Percentiles rank a stretch among this genome's conserved stretches.
Conservation (phyloP, 2,329 filamentous ascomycete genomes). For the Clarireedia hainanense region DNA sequence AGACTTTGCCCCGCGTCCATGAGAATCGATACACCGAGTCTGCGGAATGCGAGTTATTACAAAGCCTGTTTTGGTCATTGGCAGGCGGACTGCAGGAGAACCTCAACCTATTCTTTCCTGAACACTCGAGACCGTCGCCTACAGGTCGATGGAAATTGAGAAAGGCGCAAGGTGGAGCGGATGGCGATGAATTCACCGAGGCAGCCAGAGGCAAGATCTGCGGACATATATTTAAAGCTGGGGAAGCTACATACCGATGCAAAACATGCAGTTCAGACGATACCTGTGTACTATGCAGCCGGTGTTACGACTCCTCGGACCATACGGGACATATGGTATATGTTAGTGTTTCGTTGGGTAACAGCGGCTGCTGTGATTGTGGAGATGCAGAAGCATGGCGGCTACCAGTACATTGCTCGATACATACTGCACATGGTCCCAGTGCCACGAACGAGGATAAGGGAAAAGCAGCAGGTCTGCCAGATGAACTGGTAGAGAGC, state of each 20-base stretch:
- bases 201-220: conserved; percentile 87
- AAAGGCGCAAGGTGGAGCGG: conserved; percentile 83
- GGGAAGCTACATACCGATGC: conserved; percentile 90
- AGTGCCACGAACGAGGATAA: conserved; percentile 45
- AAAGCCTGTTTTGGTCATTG: conserved; percentile 80
- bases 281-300: conserved; percentile 88
- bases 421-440: conserved; percentile 64
- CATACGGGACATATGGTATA: conserved; percentile 89
- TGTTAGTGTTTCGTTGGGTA: conserved; percentile 79
- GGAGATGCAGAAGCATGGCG: conserved; percentile 94
- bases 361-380: conserved; percentile 95
- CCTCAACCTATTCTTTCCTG: conserved; percentile 73
- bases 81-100: conserved; percentile 68
- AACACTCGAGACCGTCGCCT: conserved; percentile 49
- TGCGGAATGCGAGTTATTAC: conserved; percentile 64
- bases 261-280: conserved; percentile 92
- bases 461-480: conserved; percentile 53
- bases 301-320: conserved; percentile 92
- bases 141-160: conserved; percentile 63
- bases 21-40: conserved; percentile 67
- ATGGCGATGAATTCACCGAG: conserved; percentile 91
- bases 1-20: conserved; percentile 66
- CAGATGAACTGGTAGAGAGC: conserved; percentile 65
- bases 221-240: conserved; percentile 92
- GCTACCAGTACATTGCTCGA: conserved; percentile 80